Base-by-base conservation (phyloP, 371 early-diverging fungal genomes). In the Gilbertella persicaria region DNA sequence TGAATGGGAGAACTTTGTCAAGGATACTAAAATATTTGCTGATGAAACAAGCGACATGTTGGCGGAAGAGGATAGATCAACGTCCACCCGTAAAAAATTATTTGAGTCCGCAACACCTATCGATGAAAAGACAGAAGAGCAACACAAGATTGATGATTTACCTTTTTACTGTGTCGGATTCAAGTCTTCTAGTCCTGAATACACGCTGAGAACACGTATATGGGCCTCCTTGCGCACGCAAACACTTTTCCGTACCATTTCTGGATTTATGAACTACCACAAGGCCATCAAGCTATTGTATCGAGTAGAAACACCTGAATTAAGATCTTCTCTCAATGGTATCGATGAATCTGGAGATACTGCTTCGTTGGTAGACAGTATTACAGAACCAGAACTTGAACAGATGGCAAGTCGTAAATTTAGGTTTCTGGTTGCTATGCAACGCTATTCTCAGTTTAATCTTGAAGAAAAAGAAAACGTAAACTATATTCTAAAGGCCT, bases 1-100 rank as follows among this genome's bases (percentile, higher is more conserved):
- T n/a, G 95, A 94, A 62, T 94, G 93, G 94, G 92, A 89, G 45
- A 93, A 93, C 71, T 95, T 92, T 76, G 92, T 95, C 24, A 83
- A 87, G 60, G 93, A 94, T 56, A 92, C 90, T 44, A 92, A 91
- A 71, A 80, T 89, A 20, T 56, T 90, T 52, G 89, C 88, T 37
- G 87, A 80, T 20, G 48, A 35, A 9, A 23, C 23, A 26, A n/a
- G 29, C 14, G 36, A 46, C 23, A 10, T 55, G 16, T 46, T 45
- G 14, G 53, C 55, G 38, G 53, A 55, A 24, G 51, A 51, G 8
- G 47, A 44, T 33, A 25, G 33, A 14, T 39, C 33, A 6, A 12
- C 33, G 8, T 8, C 33, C 10, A 12, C 33, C 2, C 8, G 33
- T 9, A 8, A 33, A 9, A 37, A 23, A 3, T 9, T 19, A 38